These are phyloP conservation scores for Clonostachys chloroleuca DNA, from an alignment of 2,329 filamentous ascomycete genomes.

Conservation along the genomic window DNA sequence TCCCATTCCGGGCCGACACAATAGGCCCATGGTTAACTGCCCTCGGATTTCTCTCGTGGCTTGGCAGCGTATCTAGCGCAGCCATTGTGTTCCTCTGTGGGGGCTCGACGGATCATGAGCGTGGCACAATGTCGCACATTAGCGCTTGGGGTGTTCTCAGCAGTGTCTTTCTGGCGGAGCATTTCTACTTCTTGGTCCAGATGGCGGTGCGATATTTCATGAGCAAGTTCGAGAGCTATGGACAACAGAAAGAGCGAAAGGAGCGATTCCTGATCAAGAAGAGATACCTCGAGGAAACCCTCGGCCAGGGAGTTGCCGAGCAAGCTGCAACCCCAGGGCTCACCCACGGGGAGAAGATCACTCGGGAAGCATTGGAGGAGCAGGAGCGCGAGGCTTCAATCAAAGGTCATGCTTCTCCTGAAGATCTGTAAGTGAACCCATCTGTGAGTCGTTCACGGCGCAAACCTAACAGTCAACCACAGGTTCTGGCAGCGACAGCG, in stretches of 20 bases:
- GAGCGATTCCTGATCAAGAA: constrained; percentile 80
- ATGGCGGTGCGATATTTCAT: constrained; percentile 69
- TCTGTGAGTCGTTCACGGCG: not conserved
- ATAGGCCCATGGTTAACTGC: constrained; percentile 91
- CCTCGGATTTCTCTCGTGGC: constrained; percentile 86
- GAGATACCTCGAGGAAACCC: constrained; percentile 69
- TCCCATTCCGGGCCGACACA: constrained; percentile 84
- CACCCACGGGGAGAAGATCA: constrained; percentile 57
- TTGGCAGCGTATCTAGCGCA: constrained; percentile 82
- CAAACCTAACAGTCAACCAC: not conserved
- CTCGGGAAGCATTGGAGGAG: constrained; percentile 59
- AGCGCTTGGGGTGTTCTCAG: constrained; percentile 77
- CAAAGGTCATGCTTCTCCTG: constrained; percentile 41
- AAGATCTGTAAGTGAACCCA: constrained; percentile 37
- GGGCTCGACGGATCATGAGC: constrained; percentile 58
- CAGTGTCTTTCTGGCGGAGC: constrained; percentile 80
- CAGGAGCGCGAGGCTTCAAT: constrained; percentile 49
- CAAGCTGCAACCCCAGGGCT: constrained; percentile 40
- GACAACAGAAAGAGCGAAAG: constrained; percentile 77
- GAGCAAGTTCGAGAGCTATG: constrained; percentile 78
- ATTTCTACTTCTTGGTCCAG: constrained; percentile 79
- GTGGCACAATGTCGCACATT: constrained; percentile 65
- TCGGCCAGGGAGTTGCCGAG: constrained; percentile 53
- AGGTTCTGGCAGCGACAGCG: constrained; percentile 62
- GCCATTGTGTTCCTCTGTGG: constrained; percentile 89